Evolutionary conservation across 1,284 basidiomycete species (phyloP).

Genomic region (Boletus semigastroideus): DNA sequence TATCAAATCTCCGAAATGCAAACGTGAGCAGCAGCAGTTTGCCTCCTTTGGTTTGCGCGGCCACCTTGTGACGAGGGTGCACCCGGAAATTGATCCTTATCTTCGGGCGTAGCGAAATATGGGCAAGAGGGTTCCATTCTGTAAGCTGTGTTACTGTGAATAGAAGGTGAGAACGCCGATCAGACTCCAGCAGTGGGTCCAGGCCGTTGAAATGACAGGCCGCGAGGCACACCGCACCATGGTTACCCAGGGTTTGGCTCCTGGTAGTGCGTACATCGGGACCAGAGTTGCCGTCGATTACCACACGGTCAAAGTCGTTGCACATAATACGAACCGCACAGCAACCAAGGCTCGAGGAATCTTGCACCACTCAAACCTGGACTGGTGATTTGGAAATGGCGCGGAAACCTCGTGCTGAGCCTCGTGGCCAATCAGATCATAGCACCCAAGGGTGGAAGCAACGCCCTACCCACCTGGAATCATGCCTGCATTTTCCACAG

Average conservation of each 20-base stretch:
- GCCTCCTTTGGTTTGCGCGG: neutral
- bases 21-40: neutral
- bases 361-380: neutral
- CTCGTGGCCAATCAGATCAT: conserved; percentile 15
- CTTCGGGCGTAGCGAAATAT: neutral
- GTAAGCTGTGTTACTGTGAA: neutral
- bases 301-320: neutral
- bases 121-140: conserved; percentile 9
- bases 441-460: neutral
- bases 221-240: neutral
- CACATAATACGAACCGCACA: neutral
- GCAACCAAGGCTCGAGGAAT: neutral
- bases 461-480: conserved; percentile 3
- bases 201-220: neutral
- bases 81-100: conserved; percentile 1
- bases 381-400: neutral
- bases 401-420: conserved; percentile 13
- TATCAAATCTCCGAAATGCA: neutral
- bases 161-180: conserved; percentile 11
- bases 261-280: neutral
- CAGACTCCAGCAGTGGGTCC: neutral
- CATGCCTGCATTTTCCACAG: neutral
- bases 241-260: neutral
- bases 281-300: neutral
- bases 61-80: neutral